Evolutionary conservation across 2,329 filamentous ascomycete genomes (phyloP).

Genomic region (Apiospora sp.): DNA sequence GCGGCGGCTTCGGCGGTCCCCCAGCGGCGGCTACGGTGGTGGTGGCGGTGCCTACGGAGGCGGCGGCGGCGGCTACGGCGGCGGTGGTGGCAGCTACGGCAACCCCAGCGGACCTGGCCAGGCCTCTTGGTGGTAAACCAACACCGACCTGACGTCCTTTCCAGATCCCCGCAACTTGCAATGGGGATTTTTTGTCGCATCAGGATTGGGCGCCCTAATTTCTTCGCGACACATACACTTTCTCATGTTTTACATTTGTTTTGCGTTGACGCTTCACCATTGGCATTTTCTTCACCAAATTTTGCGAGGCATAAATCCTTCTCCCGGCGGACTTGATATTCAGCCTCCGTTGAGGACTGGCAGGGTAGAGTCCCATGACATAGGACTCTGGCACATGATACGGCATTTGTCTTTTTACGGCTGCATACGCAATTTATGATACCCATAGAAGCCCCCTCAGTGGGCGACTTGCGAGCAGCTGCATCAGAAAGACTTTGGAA

Average conservation of each 20-base stretch:
- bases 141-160: constrained; percentile 25
- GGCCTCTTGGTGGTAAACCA: constrained; percentile 72
- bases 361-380: constrained; percentile 44
- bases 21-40: constrained; percentile 49
- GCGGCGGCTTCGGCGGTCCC: constrained; percentile 53
- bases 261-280: constrained; percentile 34
- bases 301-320: constrained; percentile 40
- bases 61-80: constrained; percentile 49
- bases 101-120: constrained; percentile 72
- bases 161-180: not conserved
- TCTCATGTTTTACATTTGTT: constrained; percentile 35
- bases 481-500: constrained; percentile 42
- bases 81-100: constrained; percentile 68
- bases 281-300: constrained; percentile 35
- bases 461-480: constrained; percentile 43
- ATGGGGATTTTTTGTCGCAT: constrained; percentile 27
- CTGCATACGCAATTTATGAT: constrained; percentile 45
- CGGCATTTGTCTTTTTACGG: constrained; percentile 47
- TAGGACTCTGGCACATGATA: constrained; percentile 47
- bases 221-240: constrained; percentile 28
- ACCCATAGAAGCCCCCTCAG: constrained; percentile 46
- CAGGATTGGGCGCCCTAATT: constrained; percentile 24
- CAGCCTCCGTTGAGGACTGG: constrained; percentile 42
- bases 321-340: constrained; percentile 43
- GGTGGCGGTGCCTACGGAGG: constrained; percentile 50